Conservation (phyloP, 164 flowering plant genomes). For the Sextonia rubra region DNA sequence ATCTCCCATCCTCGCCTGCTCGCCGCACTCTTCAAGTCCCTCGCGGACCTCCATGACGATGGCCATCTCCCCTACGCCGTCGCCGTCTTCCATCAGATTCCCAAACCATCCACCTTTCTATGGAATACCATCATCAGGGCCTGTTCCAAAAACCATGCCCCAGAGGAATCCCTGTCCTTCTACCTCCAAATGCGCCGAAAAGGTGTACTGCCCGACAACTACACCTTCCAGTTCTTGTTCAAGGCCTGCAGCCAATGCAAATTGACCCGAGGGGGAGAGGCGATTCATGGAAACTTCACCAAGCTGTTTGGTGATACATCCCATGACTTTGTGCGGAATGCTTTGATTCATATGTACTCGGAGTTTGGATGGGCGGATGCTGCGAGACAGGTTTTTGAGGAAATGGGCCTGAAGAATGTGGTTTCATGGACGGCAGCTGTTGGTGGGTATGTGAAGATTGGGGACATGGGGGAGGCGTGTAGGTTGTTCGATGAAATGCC, state of each 20-base stretch:
- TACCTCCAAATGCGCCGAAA: conserved; percentile 13
- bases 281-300: conserved; percentile 10
- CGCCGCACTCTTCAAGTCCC: conserved; percentile 2
- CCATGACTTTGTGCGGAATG: conserved; percentile 6
- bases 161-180: conserved; percentile 7
- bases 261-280: conserved; percentile 3
- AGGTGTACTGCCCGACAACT: conserved; percentile 1
- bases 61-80: conserved; percentile 7
- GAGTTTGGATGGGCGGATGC: conserved; percentile 9
- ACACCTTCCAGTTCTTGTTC: conserved; percentile 19
- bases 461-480: conserved; percentile 14
- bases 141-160: conserved; percentile 4
- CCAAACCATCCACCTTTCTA: conserved; percentile 7
- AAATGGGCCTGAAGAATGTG: conserved; percentile 16
- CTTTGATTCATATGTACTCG: conserved; percentile 19
- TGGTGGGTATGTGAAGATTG: conserved; percentile 15
- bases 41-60: conserved; percentile 1
- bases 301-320: not conserved
- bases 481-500: conserved; percentile 20
- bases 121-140: conserved; percentile 21
- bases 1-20: not conserved
- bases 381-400: conserved; percentile 14
- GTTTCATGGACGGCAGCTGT: conserved; percentile 16
- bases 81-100: conserved; percentile 9
- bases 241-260: conserved; percentile 13